Conservation (phyloP, 1,139 yeast genomes). For the Suhomyces anneliseae region DNA sequence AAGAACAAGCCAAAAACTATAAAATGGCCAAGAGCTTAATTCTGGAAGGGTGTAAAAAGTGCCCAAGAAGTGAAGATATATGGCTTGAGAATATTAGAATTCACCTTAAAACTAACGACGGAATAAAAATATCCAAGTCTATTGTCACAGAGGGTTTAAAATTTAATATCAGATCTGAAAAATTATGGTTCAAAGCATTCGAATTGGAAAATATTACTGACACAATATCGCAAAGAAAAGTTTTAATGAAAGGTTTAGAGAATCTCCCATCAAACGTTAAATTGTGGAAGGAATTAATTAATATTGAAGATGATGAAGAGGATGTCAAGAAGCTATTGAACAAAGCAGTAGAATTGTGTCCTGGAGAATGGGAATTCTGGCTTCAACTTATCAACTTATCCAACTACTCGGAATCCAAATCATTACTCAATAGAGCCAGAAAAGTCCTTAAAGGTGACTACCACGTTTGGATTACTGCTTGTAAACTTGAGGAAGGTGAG, state of each 20-base stretch:
- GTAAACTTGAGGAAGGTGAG: conserved; percentile 66
- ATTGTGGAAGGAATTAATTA: conserved; percentile 57
- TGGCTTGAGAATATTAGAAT: conserved; percentile 83
- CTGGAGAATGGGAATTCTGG: conserved; percentile 70
- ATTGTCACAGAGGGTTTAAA: conserved; percentile 68
- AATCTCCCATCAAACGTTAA: conserved; percentile 45
- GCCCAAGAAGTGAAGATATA: conserved; percentile 67
- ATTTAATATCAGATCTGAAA: conserved; percentile 54
- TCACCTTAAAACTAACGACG: conserved; percentile 49
- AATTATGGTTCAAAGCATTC: conserved; percentile 72
- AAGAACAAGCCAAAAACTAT: conserved; percentile 61
- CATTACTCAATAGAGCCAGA: conserved; percentile 59
- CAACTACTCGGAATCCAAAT: conserved; percentile 51
- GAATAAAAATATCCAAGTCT: conserved; percentile 43
- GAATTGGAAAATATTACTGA: conserved; percentile 58
- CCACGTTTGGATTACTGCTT: conserved; percentile 71
- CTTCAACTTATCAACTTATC: conserved; percentile 42
- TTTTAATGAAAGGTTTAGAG: conserved; percentile 63
- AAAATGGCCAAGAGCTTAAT: conserved; percentile 61
- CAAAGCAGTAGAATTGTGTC: conserved; percentile 72
- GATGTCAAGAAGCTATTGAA: conserved; percentile 56
- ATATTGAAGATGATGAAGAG: conserved; percentile 42
- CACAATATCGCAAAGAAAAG: conserved; percentile 46
- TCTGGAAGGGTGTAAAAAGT: conserved; percentile 67
- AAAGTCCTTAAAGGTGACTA: conserved; percentile 51